Percentiles rank a stretch among this genome's conserved stretches.
Evolutionary conservation across 2,329 filamentous ascomycete species (phyloP).

Genomic region (Phoma sp.): DNA sequence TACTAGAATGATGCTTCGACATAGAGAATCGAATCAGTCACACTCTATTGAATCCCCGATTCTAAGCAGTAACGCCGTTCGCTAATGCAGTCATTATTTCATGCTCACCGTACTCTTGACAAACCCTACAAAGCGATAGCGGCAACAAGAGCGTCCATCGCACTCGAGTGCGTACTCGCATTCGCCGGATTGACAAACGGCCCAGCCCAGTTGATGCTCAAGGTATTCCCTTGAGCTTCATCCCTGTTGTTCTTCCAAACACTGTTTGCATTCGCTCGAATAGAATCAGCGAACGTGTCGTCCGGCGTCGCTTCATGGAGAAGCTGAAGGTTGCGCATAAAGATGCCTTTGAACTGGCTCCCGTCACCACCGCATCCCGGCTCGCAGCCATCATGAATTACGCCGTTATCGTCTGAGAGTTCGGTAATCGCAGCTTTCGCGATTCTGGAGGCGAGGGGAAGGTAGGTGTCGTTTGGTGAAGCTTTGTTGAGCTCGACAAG

Average conservation of each 20-base stretch:
- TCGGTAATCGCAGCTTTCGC: conserved; percentile 48
- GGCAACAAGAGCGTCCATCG: conserved; percentile 71
- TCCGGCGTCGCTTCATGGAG: conserved; percentile 61
- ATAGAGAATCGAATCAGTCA: not conserved
- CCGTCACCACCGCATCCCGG: conserved; percentile 51
- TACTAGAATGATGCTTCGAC: not conserved
- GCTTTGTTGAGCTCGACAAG: conserved; percentile 61
- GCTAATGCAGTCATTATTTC: conserved; percentile 5
- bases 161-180: conserved; percentile 68
- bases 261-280: conserved; percentile 67
- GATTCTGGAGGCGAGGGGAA: conserved; percentile 46
- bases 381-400: conserved; percentile 52
- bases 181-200: conserved; percentile 59
- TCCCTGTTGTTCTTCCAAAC: conserved; percentile 69
- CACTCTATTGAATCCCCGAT: not conserved
- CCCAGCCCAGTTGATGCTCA: conserved; percentile 71
- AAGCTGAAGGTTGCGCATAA: conserved; percentile 68
- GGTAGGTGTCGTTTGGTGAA: conserved; percentile 42
- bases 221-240: conserved; percentile 53
- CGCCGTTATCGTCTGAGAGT: conserved; percentile 46
- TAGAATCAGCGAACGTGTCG: conserved; percentile 59
- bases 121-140: conserved; percentile 46
- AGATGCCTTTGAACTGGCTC: conserved; percentile 75
- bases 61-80: not conserved
- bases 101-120: not conserved